Evolutionary conservation across 2,329 filamentous ascomycete species (phyloP).

Genomic region (Paraconiothyrium sp.): DNA sequence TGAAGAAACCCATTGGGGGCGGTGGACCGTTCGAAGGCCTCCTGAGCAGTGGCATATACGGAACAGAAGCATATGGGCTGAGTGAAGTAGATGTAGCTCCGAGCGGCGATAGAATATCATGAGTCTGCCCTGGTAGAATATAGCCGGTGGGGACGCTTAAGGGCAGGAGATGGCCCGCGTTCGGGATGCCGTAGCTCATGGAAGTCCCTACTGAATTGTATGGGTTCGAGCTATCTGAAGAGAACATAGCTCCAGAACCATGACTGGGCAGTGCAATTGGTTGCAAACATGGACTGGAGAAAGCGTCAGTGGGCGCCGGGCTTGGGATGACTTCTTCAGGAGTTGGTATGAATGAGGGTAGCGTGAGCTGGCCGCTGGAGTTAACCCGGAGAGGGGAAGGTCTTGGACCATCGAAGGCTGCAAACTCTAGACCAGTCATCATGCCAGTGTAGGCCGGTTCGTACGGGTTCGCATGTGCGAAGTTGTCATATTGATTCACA

Average conservation of each 20-base stretch:
- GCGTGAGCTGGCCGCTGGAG: neutral
- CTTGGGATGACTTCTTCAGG: neutral
- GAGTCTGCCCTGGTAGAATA: neutral
- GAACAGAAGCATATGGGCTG: conserved; percentile 2
- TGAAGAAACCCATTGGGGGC: conserved; percentile 34
- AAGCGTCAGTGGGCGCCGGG: neutral
- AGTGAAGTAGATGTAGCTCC: neutral
- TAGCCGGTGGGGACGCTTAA: neutral
- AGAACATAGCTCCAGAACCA: neutral
- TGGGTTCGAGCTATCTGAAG: neutral
- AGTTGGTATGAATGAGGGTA: neutral
- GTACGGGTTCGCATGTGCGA: conserved; percentile 12
- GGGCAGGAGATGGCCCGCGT: neutral
- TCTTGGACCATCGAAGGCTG: neutral
- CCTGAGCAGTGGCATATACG: conserved; percentile 11
- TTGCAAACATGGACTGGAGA: conserved; percentile 13
- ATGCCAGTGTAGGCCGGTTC: conserved; percentile 13
- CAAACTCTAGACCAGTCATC: conserved; percentile 7
- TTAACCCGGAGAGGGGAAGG: neutral
- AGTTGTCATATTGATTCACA: conserved; percentile 18
- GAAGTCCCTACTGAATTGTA: conserved; percentile 12
- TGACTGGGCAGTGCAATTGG: neutral
- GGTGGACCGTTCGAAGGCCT: conserved; percentile 15
- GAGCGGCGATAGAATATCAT: conserved; percentile 1
- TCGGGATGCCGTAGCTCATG: conserved; percentile 3